phyloP scores from a whole-genome alignment of 2,329 filamentous ascomycete genomes.

The Hypoxylon sp. region DNA sequence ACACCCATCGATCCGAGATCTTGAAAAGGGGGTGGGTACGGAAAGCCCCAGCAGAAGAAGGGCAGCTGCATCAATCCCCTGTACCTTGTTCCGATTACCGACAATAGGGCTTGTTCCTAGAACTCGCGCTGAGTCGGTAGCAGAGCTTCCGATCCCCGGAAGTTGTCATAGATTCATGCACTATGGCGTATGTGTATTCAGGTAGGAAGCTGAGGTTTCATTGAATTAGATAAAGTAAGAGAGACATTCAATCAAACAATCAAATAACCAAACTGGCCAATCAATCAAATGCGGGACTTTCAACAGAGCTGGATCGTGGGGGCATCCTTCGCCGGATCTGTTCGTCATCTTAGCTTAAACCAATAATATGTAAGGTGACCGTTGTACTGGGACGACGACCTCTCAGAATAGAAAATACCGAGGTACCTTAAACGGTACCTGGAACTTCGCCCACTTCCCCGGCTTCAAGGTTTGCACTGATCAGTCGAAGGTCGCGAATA shows the following conservation, averaged over 20 bases:
- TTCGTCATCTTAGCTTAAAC: slow-evolving; percentile 12
- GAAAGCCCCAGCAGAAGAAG: slow-evolving; percentile 14
- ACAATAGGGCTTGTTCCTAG: slow-evolving; percentile 17
- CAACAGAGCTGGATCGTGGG: background rate
- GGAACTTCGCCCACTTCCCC: background rate
- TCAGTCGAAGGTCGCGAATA: background rate
- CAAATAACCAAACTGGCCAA: background rate
- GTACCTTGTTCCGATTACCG: slow-evolving; percentile 35
- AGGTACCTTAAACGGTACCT: background rate
- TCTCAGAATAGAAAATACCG: background rate
- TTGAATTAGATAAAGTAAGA: background rate
- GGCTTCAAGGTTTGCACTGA: background rate
- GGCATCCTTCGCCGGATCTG: background rate
- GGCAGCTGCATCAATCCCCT: slow-evolving; percentile 31
- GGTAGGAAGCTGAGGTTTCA: background rate
- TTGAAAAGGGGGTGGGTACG: slow-evolving; percentile 19
- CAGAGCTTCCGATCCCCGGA: slow-evolving; percentile 26
- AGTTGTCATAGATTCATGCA: background rate
- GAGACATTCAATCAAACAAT: slow-evolving; percentile 3
- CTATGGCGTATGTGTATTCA: background rate
- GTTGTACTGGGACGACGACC: slow-evolving; percentile 1
- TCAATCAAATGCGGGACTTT: background rate
- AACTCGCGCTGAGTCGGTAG: slow-evolving; percentile 13
- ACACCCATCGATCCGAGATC: slow-evolving; percentile 36
- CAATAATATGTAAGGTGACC: slow-evolving; percentile 7